phyloP scores from a whole-genome alignment of 2,329 filamentous ascomycete species.

The Huntiella abstrusa region DNA sequence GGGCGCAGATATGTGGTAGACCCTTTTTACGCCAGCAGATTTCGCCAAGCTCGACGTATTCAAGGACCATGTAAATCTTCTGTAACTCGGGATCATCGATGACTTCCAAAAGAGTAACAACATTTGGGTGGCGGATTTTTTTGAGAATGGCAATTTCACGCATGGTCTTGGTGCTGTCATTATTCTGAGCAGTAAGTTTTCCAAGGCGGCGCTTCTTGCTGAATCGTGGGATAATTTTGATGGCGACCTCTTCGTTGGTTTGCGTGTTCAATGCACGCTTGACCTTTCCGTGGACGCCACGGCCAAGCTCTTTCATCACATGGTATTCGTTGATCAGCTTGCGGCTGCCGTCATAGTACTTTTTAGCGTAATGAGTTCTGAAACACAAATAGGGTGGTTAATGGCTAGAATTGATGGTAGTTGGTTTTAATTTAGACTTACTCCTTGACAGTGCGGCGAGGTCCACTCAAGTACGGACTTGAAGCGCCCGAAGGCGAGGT shows the following conservation, averaged over 20 bases:
- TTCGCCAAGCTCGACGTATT: slow-evolving; percentile 87
- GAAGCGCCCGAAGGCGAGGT: slow-evolving; percentile 25
- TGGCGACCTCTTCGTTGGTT: slow-evolving; percentile 66
- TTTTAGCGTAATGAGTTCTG: slow-evolving; percentile 74
- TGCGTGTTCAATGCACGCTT: slow-evolving; percentile 74
- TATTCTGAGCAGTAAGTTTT: slow-evolving; percentile 47
- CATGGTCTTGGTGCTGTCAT: slow-evolving; percentile 56
- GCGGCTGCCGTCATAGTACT: slow-evolving; percentile 72
- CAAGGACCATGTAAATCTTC: slow-evolving; percentile 96
- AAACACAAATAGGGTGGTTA: slow-evolving; percentile 1
- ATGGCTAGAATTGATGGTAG: neutral
- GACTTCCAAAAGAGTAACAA: slow-evolving; percentile 86
- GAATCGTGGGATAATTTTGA: slow-evolving; percentile 95
- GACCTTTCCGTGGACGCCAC: slow-evolving; percentile 93
- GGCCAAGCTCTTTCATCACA: slow-evolving; percentile 86
- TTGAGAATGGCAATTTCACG: slow-evolving; percentile 95
- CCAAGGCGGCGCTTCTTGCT: slow-evolving; percentile 88
- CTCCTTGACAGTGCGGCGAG: slow-evolving; percentile 59
- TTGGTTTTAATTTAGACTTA: slow-evolving; percentile 26
- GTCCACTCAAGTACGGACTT: slow-evolving; percentile 48
- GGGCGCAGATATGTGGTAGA: slow-evolving; percentile 59
- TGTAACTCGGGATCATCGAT: slow-evolving; percentile 92
- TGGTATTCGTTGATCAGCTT: slow-evolving; percentile 98
- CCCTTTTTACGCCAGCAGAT: slow-evolving; percentile 88
- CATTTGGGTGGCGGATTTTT: slow-evolving; percentile 93